Evolutionary conservation across 2,329 filamentous ascomycete species (phyloP).

Genomic region (Penicillium sp.): DNA sequence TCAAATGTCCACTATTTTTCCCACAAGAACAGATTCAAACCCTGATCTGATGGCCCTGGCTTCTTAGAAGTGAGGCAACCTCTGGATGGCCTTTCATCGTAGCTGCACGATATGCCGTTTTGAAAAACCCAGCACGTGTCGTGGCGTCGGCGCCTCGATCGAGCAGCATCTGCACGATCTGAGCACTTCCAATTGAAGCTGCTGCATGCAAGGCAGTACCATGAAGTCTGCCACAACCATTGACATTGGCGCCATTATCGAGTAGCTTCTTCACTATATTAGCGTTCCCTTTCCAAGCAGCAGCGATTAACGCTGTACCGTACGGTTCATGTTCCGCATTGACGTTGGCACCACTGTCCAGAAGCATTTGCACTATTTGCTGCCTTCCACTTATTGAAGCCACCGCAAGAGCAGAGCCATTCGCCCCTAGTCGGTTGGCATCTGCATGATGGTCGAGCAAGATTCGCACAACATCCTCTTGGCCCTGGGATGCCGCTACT

Average conservation of each 20-base stretch:
- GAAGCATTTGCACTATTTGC: not conserved
- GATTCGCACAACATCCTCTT: not conserved
- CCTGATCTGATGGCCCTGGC: not conserved
- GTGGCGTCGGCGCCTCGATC: not conserved
- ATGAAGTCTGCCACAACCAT: not conserved
- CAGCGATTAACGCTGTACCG: not conserved
- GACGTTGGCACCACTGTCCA: not conserved
- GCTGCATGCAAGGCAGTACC: conserved; percentile 1
- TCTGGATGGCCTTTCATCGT: not conserved
- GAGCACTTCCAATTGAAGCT: not conserved
- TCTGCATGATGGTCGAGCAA: not conserved
- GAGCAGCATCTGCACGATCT: not conserved
- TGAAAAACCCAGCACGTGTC: not conserved
- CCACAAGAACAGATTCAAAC: not conserved
- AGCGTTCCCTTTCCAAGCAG: not conserved
- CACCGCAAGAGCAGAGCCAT: not conserved
- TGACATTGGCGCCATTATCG: not conserved
- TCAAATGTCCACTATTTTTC: not conserved
- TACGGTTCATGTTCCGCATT: not conserved
- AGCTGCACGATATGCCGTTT: not conserved
- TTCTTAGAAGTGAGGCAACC: not conserved
- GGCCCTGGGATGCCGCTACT: not conserved
- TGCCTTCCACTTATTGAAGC: not conserved
- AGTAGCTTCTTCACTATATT: not conserved
- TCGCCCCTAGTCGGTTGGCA: not conserved